Base-by-base conservation (phyloP, 169 alveolate genomes). In the Cryptosporidium viatorum region DNA sequence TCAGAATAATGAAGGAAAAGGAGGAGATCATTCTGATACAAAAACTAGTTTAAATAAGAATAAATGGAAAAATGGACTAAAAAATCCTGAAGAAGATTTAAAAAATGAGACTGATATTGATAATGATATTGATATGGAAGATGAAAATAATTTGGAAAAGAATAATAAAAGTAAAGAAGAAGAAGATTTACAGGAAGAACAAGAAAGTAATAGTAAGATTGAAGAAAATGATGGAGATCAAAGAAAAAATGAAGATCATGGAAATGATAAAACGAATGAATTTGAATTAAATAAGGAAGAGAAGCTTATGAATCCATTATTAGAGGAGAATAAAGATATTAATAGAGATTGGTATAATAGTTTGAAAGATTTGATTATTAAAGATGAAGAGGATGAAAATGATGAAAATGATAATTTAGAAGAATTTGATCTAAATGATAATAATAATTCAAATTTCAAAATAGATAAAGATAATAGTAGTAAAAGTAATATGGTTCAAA, bases 201-300 rank as follows among this genome's bases (percentile, higher is more conserved):
- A 69, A 10, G 55, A 31, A 2, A 0, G 33, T 31, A 85, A 58
- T 43, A 84, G 39, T 12, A 55, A 51, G 62, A 23, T 23, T 67
- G 91, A 26, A 35, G 18, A 50, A 37, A 52, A 68, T 48, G 80
- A 85, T 35, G 33, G 43, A 41, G 65, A 41, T 52, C 75, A 43
- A 74, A 73, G 39, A 26, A 71, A 59, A 10, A 41, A 43, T 69
- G 51, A 69, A 16, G 91, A 92, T 18, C 70, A 94, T 39, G 75
- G 92, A 55, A 89, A 86, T 84, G 92, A 26, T 21, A 92, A 48
- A 70, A 91, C 71, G 59, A 80, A 92, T 73, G 92, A 70, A 33
- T 91, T 84, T 50, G 86, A 86, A n/a, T 86, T 80, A 23, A 85
- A 92, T 86, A 71, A 91, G 71, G 94, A 93, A 93, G 71, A 14